phyloP scores from a whole-genome alignment of 2,329 filamentous ascomycete genomes.

The Mollisiaceae sp. region DNA sequence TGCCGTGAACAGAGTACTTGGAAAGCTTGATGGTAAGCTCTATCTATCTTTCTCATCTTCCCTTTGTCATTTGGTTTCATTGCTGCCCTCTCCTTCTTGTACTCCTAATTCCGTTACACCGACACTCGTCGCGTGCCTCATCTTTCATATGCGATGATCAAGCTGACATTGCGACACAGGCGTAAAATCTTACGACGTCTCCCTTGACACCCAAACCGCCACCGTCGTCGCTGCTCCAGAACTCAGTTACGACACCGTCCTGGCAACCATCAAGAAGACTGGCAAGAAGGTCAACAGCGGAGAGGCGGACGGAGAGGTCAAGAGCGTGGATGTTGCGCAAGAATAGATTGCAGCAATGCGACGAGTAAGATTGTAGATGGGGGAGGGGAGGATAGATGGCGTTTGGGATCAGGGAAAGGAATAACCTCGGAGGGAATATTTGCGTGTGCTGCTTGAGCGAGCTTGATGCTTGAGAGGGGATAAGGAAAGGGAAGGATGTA shows the following conservation, averaged over 20 bases:
- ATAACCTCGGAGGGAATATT: too few relatives aligned
- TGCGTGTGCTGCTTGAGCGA: too few relatives aligned
- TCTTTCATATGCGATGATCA: background rate
- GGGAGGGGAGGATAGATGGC: too few relatives aligned
- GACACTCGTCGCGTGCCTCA: background rate
- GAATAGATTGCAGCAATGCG: conserved; percentile 21
- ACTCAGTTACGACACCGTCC: conserved; percentile 79
- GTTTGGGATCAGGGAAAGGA: too few relatives aligned
- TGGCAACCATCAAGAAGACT: conserved; percentile 91
- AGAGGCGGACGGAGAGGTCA: conserved; percentile 68
- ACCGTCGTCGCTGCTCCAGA: conserved; percentile 72
- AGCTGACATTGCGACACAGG: conserved; percentile 55
- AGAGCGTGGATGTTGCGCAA: conserved; percentile 55
- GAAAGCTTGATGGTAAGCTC: conserved; percentile 81
- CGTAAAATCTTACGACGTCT: conserved; percentile 85
- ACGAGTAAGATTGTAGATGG: too few relatives aligned
- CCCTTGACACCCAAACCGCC: conserved; percentile 84
- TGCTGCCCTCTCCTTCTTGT: background rate
- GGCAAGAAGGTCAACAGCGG: conserved; percentile 88
- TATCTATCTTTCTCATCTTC: conserved; percentile 10
- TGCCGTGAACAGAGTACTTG: conserved; percentile 88
- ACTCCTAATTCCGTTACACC: background rate
- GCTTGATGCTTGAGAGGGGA: too few relatives aligned
- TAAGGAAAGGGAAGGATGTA: too few relatives aligned
- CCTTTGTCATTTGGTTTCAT: background rate